phyloP scores from a whole-genome alignment of 2,329 filamentous ascomycete species.

The Curvularia verruculosa region DNA sequence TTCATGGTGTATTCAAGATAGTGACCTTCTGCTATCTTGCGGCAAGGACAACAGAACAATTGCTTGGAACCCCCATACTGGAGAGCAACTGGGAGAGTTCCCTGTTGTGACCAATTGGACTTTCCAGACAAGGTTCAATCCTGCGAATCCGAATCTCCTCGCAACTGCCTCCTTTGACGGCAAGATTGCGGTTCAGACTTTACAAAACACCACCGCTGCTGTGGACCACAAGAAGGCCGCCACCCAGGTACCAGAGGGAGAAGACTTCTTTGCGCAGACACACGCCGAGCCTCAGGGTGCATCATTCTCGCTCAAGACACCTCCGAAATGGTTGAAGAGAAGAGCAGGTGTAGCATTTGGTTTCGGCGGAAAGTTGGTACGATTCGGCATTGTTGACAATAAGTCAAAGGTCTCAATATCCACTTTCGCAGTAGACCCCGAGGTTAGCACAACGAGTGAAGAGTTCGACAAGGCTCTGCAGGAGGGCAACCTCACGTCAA shows the following conservation, averaged over 20 bases:
- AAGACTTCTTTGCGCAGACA: slow-evolving; percentile 95
- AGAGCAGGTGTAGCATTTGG: slow-evolving; percentile 89
- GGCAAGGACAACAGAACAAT: slow-evolving; percentile 97
- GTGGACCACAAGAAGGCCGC: slow-evolving; percentile 64
- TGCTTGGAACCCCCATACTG: slow-evolving; percentile 94
- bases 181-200: slow-evolving; percentile 89
- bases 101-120: slow-evolving; percentile 99
- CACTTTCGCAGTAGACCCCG: slow-evolving; percentile 85
- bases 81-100: slow-evolving; percentile 86
- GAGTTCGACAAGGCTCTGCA: slow-evolving; percentile 84
- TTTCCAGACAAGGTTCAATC: slow-evolving; percentile 93
- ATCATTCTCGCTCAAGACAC: slow-evolving; percentile 83
- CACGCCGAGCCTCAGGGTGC: slow-evolving; percentile 89
- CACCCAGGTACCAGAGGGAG: slow-evolving; percentile 76
- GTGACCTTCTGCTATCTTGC: slow-evolving; percentile 85
- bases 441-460: slow-evolving; percentile 81
- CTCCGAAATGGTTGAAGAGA: slow-evolving; percentile 88
- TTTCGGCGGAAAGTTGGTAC: slow-evolving; percentile 90
- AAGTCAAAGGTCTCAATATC: slow-evolving; percentile 82
- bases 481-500: slow-evolving; percentile 74
- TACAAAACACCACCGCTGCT: slow-evolving; percentile 89
- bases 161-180: slow-evolving; percentile 97
- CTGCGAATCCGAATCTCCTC: slow-evolving; percentile 86
- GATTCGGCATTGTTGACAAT: slow-evolving; percentile 72
- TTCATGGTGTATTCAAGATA: slow-evolving; percentile 93